These are phyloP conservation scores for Sequoiadendron giganteum DNA, from an alignment of 75 land plant species.

Conservation along the genomic window DNA sequence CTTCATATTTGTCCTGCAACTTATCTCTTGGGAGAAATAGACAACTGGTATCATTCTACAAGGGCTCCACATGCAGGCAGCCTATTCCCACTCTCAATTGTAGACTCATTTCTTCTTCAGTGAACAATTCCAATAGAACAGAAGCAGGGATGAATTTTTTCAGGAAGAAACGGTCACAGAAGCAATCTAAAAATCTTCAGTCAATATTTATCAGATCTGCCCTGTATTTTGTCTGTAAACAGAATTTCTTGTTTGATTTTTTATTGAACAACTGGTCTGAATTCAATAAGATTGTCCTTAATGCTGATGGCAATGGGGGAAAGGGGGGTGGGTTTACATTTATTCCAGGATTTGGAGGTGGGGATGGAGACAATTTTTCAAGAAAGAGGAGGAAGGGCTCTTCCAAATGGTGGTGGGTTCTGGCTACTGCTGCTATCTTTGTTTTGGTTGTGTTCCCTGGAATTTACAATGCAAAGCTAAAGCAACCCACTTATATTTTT, in stretches of 20 bases:
- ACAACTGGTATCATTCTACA: neutral
- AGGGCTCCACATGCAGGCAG: neutral
- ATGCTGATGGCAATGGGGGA: neutral
- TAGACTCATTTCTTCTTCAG: neutral
- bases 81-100: neutral
- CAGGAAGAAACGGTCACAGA: neutral
- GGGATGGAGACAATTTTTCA: neutral
- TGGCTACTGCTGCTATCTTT: neutral
- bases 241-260: neutral
- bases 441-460: neutral
- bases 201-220: neutral
- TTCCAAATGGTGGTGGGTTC: neutral
- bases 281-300: neutral
- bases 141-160: neutral
- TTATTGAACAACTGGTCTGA: slow-evolving; percentile 11
- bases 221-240: neutral
- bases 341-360: neutral
- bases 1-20: neutral
- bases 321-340: slow-evolving; percentile 9
- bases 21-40: neutral
- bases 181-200: neutral
- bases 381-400: neutral
- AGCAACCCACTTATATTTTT: neutral
- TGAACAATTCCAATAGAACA: neutral
- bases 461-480: neutral